These are phyloP conservation scores for Fusarium oxysporum DNA, from an alignment of 2,329 filamentous ascomycete genomes.

Conservation along the genomic window DNA sequence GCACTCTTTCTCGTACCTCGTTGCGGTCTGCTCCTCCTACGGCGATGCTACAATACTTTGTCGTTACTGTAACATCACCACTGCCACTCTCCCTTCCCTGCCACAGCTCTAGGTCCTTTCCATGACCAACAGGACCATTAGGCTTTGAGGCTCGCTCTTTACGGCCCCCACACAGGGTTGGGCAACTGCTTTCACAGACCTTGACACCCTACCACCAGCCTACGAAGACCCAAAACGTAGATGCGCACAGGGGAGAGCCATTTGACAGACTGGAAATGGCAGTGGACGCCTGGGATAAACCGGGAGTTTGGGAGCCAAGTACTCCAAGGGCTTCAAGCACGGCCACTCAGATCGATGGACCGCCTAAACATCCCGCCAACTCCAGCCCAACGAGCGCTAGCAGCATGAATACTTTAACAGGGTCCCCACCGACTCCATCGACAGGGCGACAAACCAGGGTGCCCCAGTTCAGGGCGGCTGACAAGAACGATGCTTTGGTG, in stretches of 20 bases:
- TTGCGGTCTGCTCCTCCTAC: conserved; percentile 13
- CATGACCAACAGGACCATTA: conserved; percentile 27
- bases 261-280: conserved; percentile 30
- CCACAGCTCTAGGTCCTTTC: conserved; percentile 39
- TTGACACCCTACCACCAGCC: conserved; percentile 36
- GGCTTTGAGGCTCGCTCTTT: conserved; percentile 31
- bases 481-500: conserved; percentile 36
- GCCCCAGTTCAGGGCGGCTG: conserved; percentile 38
- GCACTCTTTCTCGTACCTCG: conserved; percentile 14
- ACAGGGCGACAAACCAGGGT: conserved; percentile 41
- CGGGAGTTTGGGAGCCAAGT: conserved; percentile 33
- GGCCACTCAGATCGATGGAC: conserved; percentile 25
- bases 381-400: conserved; percentile 42
- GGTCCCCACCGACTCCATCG: conserved; percentile 33
- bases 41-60: conserved; percentile 23
- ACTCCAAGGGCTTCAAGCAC: conserved; percentile 20
- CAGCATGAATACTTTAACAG: conserved; percentile 29
- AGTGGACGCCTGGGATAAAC: conserved; percentile 30
- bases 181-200: conserved; percentile 34
- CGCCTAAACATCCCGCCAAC: conserved; percentile 37
- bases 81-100: conserved; percentile 9
- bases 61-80: conserved; percentile 18
- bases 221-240: conserved; percentile 16
- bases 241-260: conserved; percentile 14
- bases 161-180: conserved; percentile 38